Percentiles rank a stretch among this genome's conserved stretches.
Evolutionary conservation across 2,329 filamentous ascomycete species (phyloP).

Genomic region (Penicillium sp.): DNA sequence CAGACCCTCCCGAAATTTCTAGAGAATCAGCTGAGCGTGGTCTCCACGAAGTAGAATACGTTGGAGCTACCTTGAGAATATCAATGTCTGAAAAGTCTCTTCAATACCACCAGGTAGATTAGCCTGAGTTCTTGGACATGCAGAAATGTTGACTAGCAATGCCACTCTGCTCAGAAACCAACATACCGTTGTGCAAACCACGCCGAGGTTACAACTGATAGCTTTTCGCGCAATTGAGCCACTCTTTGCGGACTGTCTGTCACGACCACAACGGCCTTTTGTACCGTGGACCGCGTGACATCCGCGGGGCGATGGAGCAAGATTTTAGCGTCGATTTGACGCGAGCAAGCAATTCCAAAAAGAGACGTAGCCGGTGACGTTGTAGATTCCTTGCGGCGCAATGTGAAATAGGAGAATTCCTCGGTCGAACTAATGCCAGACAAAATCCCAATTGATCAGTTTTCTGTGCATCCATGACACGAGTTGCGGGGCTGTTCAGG

Average conservation of each 20-base stretch:
- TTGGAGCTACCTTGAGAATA: constrained; percentile 59
- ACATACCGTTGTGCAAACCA: constrained; percentile 85
- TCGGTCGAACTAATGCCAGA: constrained; percentile 62
- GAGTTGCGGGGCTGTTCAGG: constrained; percentile 1
- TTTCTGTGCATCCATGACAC: background rate
- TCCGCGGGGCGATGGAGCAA: constrained; percentile 75
- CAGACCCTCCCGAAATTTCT: constrained; percentile 85
- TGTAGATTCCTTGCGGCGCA: constrained; percentile 54
- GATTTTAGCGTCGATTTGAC: constrained; percentile 75
- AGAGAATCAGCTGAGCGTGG: constrained; percentile 17
- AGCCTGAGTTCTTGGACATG: background rate
- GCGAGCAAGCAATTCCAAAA: constrained; percentile 92
- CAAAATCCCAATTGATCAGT: constrained; percentile 7
- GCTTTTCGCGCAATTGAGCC: constrained; percentile 79
- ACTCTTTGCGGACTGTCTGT: constrained; percentile 86
- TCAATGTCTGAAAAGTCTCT: constrained; percentile 85
- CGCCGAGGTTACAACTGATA: constrained; percentile 84
- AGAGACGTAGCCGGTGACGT: constrained; percentile 64
- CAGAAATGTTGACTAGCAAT: background rate
- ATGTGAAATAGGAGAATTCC: constrained; percentile 98
- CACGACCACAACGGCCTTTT: constrained; percentile 95
- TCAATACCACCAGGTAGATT: constrained; percentile 4
- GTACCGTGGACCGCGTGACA: constrained; percentile 93
- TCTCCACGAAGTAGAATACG: background rate
- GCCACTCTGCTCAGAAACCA: background rate